These are phyloP conservation scores for Cyphellophora europaea DNA, from an alignment of 2,329 filamentous ascomycete species.

Conservation along the genomic window DNA sequence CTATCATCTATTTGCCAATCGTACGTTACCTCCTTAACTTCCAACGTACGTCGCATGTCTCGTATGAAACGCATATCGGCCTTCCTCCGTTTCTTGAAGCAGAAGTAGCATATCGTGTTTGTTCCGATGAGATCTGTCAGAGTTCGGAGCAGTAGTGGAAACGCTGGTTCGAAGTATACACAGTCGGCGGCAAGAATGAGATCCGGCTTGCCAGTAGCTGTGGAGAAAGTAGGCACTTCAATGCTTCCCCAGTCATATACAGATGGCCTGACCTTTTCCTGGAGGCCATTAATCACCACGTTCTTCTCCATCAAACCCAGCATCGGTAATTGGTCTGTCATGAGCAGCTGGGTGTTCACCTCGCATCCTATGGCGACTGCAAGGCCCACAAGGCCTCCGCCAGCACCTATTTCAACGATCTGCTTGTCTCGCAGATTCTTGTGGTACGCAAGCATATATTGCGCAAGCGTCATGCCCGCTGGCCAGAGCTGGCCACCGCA, in stretches of 20 bases:
- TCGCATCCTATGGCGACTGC: constrained; percentile 49
- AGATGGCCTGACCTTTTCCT: constrained; percentile 52
- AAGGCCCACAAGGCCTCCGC: constrained; percentile 73
- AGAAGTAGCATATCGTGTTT: constrained; percentile 67
- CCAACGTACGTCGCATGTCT: constrained; percentile 57
- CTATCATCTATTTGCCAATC: constrained; percentile 43
- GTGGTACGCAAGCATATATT: constrained; percentile 60
- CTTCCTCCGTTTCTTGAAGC: constrained; percentile 85
- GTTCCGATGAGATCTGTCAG: constrained; percentile 62
- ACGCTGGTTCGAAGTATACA: constrained; percentile 94
- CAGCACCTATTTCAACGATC: constrained; percentile 75
- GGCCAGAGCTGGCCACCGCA: constrained; percentile 95
- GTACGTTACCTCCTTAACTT: constrained; percentile 53
- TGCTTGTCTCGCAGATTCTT: constrained; percentile 35
- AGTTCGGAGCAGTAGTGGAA: constrained; percentile 75
- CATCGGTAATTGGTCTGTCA: constrained; percentile 88
- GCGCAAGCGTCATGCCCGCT: constrained; percentile 77
- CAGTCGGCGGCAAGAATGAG: constrained; percentile 92
- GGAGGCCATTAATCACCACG: constrained; percentile 67
- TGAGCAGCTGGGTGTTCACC: constrained; percentile 46
- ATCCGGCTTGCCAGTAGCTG: constrained; percentile 45
- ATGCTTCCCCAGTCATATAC: constrained; percentile 68
- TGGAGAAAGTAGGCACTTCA: constrained; percentile 17
- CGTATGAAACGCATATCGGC: constrained; percentile 71
- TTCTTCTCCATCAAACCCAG: constrained; percentile 77